A percentile compares a stretch with the other conserved stretches of the same genome.
These are phyloP conservation scores for Cicer pinnatifidum DNA, from an alignment of 306 rosid genomes.

Conservation along the genomic window DNA sequence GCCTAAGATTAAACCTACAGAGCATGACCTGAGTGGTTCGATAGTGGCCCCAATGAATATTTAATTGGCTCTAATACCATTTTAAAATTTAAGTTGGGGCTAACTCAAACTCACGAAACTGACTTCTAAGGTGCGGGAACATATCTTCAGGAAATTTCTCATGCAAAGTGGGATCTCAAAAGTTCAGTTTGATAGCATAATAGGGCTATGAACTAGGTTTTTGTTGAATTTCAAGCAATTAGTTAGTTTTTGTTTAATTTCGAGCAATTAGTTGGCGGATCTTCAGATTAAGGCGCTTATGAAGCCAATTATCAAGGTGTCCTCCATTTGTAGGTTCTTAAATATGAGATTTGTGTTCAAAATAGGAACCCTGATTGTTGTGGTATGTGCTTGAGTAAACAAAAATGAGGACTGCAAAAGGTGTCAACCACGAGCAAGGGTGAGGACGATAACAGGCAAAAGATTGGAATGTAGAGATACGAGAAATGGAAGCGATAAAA, in stretches of 20 bases:
- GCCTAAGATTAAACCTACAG: background rate
- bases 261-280: background rate
- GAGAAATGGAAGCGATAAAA: background rate
- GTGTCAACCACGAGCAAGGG: background rate
- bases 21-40: too few species aligned
- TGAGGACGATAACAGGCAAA: background rate
- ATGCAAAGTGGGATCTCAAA: background rate
- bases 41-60: too few species aligned
- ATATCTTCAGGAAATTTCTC: background rate
- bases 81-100: background rate
- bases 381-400: background rate
- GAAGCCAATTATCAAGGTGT: background rate
- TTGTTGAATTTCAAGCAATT: background rate
- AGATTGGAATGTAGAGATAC: background rate
- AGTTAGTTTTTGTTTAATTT: background rate
- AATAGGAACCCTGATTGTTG: background rate
- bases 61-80: background rate
- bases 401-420: background rate
- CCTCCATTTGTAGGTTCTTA: slow-evolving; percentile 5
- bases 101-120: background rate
- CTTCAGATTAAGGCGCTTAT: background rate
- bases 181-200: background rate
- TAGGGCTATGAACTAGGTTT: background rate
- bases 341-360: background rate
- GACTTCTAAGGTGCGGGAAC: background rate